Percentiles rank a stretch among this genome's conserved stretches.
These are phyloP conservation scores for Brettanomyces sp. DNA, from an alignment of 805 yeast species.

Conservation along the genomic window DNA sequence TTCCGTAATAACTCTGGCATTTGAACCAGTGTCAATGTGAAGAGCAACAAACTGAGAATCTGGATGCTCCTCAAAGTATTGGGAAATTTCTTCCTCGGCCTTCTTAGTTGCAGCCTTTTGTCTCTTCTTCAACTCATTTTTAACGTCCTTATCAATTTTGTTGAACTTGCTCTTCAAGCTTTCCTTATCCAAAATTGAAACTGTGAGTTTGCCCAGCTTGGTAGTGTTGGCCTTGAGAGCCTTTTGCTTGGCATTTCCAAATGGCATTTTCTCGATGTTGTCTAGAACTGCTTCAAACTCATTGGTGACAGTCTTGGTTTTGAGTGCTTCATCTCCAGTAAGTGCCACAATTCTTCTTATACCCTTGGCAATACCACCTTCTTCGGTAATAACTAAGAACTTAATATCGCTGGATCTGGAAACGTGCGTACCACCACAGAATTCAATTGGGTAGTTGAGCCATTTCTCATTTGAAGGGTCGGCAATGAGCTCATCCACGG, in stretches of 20 bases:
- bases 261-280: slow-evolving; percentile 52
- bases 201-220: slow-evolving; percentile 67
- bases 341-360: slow-evolving; percentile 97
- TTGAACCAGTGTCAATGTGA: slow-evolving; percentile 61
- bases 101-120: slow-evolving; percentile 84
- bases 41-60: slow-evolving; percentile 54
- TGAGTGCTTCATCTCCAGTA: slow-evolving; percentile 83
- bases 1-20: slow-evolving; percentile 91
- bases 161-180: slow-evolving; percentile 64
- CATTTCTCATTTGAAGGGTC: slow-evolving; percentile 69
- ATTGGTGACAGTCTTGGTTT: slow-evolving; percentile 75
- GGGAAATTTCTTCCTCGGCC: slow-evolving; percentile 67
- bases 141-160: slow-evolving; percentile 74
- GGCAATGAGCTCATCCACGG: slow-evolving; percentile 71
- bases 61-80: slow-evolving; percentile 51
- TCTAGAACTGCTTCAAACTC: slow-evolving; percentile 59
- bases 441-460: slow-evolving; percentile 76
- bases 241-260: slow-evolving; percentile 73
- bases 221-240: slow-evolving; percentile 79
- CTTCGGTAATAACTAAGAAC: slow-evolving; percentile 83
- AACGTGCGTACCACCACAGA: slow-evolving; percentile 99
- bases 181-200: slow-evolving; percentile 75
- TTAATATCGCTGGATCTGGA: slow-evolving; percentile 87
- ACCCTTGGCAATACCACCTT: slow-evolving; percentile 97
- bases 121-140: slow-evolving; percentile 78